Conservation (phyloP, 805 yeast genomes). For the Saccharomycopsis sp. region DNA sequence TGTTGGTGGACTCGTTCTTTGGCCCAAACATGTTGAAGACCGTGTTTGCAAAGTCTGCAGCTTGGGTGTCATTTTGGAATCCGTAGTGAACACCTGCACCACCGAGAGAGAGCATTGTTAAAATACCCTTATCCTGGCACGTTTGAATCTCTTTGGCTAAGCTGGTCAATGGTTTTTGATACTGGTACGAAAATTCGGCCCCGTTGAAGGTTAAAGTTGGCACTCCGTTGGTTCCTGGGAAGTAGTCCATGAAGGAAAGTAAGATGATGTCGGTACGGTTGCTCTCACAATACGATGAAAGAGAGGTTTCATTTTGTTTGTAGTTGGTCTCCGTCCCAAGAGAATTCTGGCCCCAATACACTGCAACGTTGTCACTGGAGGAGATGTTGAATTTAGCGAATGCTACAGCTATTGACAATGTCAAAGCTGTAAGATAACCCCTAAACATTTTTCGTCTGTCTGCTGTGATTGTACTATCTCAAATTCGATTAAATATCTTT, state of each 20-base stretch:
- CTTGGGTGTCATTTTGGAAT: conserved; percentile 29
- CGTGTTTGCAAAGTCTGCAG: conserved; percentile 40
- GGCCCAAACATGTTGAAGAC: conserved; percentile 59
- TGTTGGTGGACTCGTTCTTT: conserved; percentile 6
- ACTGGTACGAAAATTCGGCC: conserved; percentile 41
- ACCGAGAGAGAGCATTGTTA: conserved; percentile 63
- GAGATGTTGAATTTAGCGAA: conserved; percentile 27
- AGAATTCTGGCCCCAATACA: conserved; percentile 79
- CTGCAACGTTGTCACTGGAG: conserved; percentile 45
- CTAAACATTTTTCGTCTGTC: not conserved
- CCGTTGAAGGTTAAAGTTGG: conserved; percentile 31
- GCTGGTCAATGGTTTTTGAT: conserved; percentile 38
- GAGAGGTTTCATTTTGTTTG: conserved; percentile 29
- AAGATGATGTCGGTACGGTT: conserved; percentile 66
- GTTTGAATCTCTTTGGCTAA: conserved; percentile 64
- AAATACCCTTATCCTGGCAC: conserved; percentile 77
- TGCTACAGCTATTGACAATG: not conserved
- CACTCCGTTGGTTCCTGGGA: conserved; percentile 41
- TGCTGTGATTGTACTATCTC: no score
- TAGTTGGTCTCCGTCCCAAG: conserved; percentile 43
- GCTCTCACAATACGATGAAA: conserved; percentile 56
- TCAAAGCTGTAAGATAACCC: not conserved
- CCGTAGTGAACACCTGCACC: conserved; percentile 34
- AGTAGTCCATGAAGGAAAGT: conserved; percentile 60
- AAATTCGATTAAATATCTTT: no score